phyloP scores from a whole-genome alignment of 805 yeast species.

The Blastobotrys robertii region DNA sequence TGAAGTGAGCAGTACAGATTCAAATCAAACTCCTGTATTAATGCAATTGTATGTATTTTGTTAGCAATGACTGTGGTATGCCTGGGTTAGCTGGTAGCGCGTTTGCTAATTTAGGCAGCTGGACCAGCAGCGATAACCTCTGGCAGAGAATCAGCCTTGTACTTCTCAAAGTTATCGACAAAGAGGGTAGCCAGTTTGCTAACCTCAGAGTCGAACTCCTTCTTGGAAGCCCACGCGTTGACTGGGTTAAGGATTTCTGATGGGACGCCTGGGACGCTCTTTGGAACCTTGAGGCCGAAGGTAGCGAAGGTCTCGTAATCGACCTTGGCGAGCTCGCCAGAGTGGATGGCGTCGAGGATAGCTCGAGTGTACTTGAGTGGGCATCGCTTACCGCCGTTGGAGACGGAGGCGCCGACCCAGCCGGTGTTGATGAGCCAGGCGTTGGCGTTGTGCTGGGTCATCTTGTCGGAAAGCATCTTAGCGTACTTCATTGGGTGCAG shows the following conservation, averaged over 20 bases:
- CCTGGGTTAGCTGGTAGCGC: too few relatives aligned
- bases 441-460: constrained; percentile 73
- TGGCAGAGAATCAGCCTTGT: constrained; percentile 67
- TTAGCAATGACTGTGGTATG: too few relatives aligned
- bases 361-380: constrained; percentile 97
- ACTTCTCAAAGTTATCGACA: constrained; percentile 77
- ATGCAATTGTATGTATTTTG: too few relatives aligned
- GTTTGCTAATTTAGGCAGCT: constrained; percentile 28
- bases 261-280: constrained; percentile 73
- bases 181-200: constrained; percentile 64
- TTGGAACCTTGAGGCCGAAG: constrained; percentile 84
- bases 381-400: constrained; percentile 94
- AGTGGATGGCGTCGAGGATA: constrained; percentile 86
- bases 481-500: constrained; percentile 98
- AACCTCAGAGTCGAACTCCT: constrained; percentile 46
- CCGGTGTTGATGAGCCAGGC: constrained; percentile 98
- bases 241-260: constrained; percentile 77
- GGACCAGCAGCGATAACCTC: constrained; percentile 96
- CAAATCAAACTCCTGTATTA: too few relatives aligned
- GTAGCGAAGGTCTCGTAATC: constrained; percentile 79
- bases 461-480: constrained; percentile 89
- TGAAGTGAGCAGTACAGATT: too few relatives aligned
- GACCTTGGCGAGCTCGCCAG: constrained; percentile 73
- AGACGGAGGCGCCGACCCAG: constrained; percentile 92
- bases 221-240: constrained; percentile 60